A percentile compares a stretch with the other conserved stretches of the same genome.
Evolutionary conservation across 768 basidiomycete genomes (phyloP).

Genomic region (Sporobolomyces phaffii): DNA sequence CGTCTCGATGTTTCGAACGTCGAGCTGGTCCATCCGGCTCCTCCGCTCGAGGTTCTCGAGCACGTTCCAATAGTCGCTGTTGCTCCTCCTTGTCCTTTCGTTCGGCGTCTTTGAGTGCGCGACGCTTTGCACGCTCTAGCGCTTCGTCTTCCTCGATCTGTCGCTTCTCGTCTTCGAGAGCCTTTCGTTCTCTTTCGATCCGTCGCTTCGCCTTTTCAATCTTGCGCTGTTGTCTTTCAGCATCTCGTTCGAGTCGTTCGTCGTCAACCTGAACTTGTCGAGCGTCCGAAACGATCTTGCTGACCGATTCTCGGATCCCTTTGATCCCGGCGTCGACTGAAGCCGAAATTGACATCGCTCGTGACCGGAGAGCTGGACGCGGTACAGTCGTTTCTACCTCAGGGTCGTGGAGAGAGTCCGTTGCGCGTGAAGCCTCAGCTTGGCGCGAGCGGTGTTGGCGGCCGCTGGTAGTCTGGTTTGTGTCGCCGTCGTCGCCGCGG

Average conservation of each 20-base stretch:
- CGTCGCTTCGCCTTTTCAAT: not conserved
- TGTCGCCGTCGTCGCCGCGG: no score
- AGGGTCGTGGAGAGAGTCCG: not conserved
- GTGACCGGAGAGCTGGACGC: slow-evolving; percentile 1
- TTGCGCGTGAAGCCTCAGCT: not conserved
- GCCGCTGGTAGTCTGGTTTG: no score
- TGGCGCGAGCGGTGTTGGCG: not conserved
- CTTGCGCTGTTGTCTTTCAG: not conserved
- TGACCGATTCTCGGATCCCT: slow-evolving; percentile 22
- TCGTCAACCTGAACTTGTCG: not conserved
- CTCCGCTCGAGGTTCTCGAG: not conserved
- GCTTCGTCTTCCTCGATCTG: not conserved
- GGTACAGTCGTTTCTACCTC: not conserved
- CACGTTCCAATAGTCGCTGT: not conserved
- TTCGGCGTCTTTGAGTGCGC: not conserved
- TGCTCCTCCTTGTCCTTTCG: not conserved
- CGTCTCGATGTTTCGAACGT: not conserved
- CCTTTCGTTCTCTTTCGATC: not conserved
- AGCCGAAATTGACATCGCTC: slow-evolving; percentile 27
- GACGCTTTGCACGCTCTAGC: not conserved
- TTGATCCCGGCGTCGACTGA: slow-evolving; percentile 15
- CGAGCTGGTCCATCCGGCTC: not conserved
- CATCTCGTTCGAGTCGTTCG: not conserved
- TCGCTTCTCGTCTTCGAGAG: not conserved
- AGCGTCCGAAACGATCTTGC: slow-evolving; percentile 16